Base-by-base conservation (phyloP, 768 basidiomycete genomes). In the Pleurotus ostreatus region DNA sequence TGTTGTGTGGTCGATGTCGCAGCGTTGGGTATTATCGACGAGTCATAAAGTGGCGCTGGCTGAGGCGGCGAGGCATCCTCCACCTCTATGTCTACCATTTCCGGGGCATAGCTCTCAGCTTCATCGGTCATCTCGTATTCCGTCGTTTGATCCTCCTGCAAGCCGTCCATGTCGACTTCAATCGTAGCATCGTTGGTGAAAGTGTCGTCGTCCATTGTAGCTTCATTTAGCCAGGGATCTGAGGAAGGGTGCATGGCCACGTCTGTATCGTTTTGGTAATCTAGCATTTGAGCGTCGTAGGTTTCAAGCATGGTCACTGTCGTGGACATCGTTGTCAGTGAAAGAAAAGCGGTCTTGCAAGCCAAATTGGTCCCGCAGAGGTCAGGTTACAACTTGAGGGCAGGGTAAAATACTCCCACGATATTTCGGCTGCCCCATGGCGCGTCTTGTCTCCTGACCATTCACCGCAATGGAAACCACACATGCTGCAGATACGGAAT, bases 91-190 rank as follows among this genome's bases (percentile, higher is more conserved):
- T 78, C 75, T 55, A 63, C 60, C 44, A 61, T 51, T 43, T 62
- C 67, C 15, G 62, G 58, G 23, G 63, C 64, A 8, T 63, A 67
- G 23, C 64, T 59, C 57, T 67, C 69, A 22, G 63, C 68, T 57
- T 75, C 78, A 48, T 81, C 78, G 8, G 71, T 70, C 81, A 82
- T 83, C 46, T 82, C 81, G 60, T 81, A 86, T 67, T 86, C 85
- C 40, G 68, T 65, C 61, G 75, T 71, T 16, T 69, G 64, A 16
- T 69, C 70, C 40, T 75, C 78, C 5, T 75, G 70, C 56, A 78
- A 77, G 47, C 77, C 71, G 55, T 84, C 83, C 85, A 88, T 87
- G 57, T 88, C 85, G 45, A 88, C 77, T 65, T 88, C 85, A 51
- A 86, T 74, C 43, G 76, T 77, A 48, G 68, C 63, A 47, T 76